Conservation (phyloP, 148 eudicot genomes). For the Rhododendron kiyosumense region DNA sequence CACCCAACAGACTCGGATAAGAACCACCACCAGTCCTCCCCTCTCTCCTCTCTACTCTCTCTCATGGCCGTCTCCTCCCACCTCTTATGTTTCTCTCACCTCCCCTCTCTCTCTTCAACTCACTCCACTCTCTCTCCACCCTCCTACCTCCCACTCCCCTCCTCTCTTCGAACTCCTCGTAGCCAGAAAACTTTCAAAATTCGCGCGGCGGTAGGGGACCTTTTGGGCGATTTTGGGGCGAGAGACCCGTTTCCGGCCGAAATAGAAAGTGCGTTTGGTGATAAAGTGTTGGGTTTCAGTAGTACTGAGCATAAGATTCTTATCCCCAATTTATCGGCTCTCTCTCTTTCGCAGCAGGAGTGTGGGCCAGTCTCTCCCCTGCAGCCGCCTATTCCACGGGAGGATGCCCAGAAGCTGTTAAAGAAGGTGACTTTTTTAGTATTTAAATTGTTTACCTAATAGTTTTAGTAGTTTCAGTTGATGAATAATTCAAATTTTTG, state of each 20-base stretch:
- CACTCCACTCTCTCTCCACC: neutral
- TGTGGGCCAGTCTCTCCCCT: constrained; percentile 36
- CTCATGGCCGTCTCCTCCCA: constrained; percentile 23
- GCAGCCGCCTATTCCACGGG: constrained; percentile 40
- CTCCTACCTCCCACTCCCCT: neutral
- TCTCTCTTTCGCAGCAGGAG: constrained; percentile 56
- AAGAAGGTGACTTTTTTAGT: constrained; percentile 37
- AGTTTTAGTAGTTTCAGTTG: neutral
- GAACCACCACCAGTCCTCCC: neutral
- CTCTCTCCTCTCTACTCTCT: neutral
- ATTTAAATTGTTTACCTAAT: neutral
- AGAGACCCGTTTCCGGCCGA: constrained; percentile 93
- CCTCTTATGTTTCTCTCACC: constrained; percentile 14
- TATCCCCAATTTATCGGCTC: constrained; percentile 61
- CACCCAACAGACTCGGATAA: neutral
- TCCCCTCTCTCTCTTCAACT: constrained; percentile 1
- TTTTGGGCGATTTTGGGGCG: constrained; percentile 74
- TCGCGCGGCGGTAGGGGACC: constrained; percentile 31
- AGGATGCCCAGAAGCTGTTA: constrained; percentile 59
- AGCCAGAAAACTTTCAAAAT: neutral
- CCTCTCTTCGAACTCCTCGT: neutral
- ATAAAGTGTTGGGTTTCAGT: constrained; percentile 56
- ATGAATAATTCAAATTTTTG: neutral
- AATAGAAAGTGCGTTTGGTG: constrained; percentile 63
- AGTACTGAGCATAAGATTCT: constrained; percentile 74